phyloP scores from a whole-genome alignment of 1,284 basidiomycete species.

The Porodaedalea pini region DNA sequence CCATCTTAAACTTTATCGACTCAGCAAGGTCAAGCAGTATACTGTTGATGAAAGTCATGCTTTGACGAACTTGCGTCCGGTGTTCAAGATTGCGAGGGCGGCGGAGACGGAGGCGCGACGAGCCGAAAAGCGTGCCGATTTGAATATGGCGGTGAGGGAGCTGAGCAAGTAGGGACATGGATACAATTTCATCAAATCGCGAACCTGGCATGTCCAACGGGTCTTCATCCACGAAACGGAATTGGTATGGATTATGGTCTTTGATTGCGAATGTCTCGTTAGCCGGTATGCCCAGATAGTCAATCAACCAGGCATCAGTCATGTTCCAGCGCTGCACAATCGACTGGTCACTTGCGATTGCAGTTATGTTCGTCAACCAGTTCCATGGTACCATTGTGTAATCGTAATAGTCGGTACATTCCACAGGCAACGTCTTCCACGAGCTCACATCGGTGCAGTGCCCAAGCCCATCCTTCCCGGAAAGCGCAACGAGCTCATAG shows the following conservation, averaged over 20 bases:
- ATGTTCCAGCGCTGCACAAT: conserved; percentile 47
- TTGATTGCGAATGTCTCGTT: conserved; percentile 45
- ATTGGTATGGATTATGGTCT: conserved; percentile 59
- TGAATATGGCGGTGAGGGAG: conserved; percentile 49
- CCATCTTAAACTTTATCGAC: conserved; percentile 42
- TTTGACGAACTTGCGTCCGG: conserved; percentile 44
- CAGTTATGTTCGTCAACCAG: conserved; percentile 56
- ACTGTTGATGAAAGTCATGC: conserved; percentile 52
- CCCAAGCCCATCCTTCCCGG: conserved; percentile 48
- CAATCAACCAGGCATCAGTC: conserved; percentile 45
- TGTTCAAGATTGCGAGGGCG: conserved; percentile 36
- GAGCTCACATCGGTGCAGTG: conserved; percentile 43
- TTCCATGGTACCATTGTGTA: conserved; percentile 66
- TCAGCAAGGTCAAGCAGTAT: conserved; percentile 40
- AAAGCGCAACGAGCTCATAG: conserved; percentile 42
- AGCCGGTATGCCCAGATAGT: conserved; percentile 37
- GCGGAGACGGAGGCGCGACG: conserved; percentile 55
- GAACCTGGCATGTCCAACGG: conserved; percentile 29
- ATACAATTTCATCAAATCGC: conserved; percentile 45
- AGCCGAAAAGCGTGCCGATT: conserved; percentile 67
- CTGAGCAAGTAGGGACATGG: conserved; percentile 40
- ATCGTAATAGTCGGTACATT: conserved; percentile 56
- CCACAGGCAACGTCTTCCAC: conserved; percentile 37
- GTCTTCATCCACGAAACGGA: conserved; percentile 58
- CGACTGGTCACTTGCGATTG: conserved; percentile 35